These are phyloP conservation scores for Aspergillus thermomutatus DNA, from an alignment of 2,329 filamentous ascomycete species.

Conservation along the genomic window DNA sequence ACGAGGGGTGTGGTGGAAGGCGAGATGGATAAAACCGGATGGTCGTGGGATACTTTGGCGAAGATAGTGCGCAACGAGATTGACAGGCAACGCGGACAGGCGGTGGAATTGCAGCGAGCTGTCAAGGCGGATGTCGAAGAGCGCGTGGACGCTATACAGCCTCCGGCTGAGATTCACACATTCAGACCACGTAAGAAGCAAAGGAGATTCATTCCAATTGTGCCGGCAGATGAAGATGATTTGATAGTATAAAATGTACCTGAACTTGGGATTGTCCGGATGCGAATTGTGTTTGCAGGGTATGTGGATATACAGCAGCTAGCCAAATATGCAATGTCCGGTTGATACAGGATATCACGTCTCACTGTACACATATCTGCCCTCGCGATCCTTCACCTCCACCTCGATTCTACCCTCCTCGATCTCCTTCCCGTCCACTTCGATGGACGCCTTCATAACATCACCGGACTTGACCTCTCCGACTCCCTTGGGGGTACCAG, in stretches of 20 bases:
- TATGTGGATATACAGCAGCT: conserved; percentile 4
- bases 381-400: conserved; percentile 71
- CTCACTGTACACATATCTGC: conserved; percentile 73
- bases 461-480: conserved; percentile 82
- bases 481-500: conserved; percentile 96
- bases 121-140: not conserved
- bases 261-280: not conserved
- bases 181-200: conserved; percentile 13
- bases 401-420: conserved; percentile 84
- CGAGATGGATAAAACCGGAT: conserved; percentile 22
- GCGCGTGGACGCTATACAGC: not conserved
- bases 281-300: not conserved
- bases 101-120: not conserved
- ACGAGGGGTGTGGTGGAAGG: conserved; percentile 18
- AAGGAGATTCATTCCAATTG: conserved; percentile 27
- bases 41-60: conserved; percentile 25
- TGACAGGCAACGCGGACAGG: not conserved
- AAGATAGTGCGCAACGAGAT: not conserved
- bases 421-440: conserved; percentile 75
- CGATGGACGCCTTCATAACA: conserved; percentile 78
- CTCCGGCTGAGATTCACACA: not conserved
- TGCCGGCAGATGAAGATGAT: conserved; percentile 27
- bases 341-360: conserved; percentile 45
- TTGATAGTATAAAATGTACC: conserved; percentile 6
- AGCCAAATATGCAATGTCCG: not conserved